Percentiles rank a stretch among this genome's conserved stretches.
Evolutionary conservation across 306 rosid genomes (phyloP).

Genomic region (Trichosanthes truncata): DNA sequence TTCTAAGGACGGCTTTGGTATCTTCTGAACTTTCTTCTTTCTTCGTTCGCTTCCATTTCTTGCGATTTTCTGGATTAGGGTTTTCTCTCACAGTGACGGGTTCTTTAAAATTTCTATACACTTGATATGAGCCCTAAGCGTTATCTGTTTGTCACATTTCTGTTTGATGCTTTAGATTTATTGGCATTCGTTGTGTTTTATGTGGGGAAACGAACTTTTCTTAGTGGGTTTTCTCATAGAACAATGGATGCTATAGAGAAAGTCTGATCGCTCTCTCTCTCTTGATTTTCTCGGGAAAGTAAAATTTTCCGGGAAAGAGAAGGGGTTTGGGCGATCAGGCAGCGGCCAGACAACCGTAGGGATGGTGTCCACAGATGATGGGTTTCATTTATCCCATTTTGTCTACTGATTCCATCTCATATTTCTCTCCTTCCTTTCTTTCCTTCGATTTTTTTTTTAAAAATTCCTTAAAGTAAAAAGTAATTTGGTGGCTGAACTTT

Average conservation of each 20-base stretch:
- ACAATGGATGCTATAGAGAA: constrained; percentile 42
- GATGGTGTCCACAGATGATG: constrained; percentile 79
- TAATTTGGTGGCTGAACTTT: no score
- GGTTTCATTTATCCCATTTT: constrained; percentile 25
- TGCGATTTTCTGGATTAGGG: constrained; percentile 8
- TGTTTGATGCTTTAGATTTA: not conserved
- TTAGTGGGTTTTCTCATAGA: constrained; percentile 22
- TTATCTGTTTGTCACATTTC: not conserved
- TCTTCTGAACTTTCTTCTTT: constrained; percentile 22
- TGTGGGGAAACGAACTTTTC: constrained; percentile 15
- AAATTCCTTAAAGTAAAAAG: no score
- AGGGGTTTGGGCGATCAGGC: constrained; percentile 20
- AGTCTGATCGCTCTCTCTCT: constrained; percentile 20
- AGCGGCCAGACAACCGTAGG: constrained; percentile 98
- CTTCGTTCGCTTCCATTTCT: not conserved
- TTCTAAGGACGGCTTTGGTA: constrained; percentile 30
- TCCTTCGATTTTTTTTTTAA: no score
- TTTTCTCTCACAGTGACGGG: constrained; percentile 32
- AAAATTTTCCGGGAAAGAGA: not conserved
- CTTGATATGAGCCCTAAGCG: constrained; percentile 69
- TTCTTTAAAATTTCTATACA: constrained; percentile 29
- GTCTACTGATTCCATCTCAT: constrained; percentile 74
- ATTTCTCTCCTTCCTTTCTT: not conserved
- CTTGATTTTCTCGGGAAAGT: not conserved
- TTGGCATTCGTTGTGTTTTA: constrained; percentile 27